Evolutionary conservation across 108 stramenopile species (phyloP).

Genomic region (Epithemia pelagica): DNA sequence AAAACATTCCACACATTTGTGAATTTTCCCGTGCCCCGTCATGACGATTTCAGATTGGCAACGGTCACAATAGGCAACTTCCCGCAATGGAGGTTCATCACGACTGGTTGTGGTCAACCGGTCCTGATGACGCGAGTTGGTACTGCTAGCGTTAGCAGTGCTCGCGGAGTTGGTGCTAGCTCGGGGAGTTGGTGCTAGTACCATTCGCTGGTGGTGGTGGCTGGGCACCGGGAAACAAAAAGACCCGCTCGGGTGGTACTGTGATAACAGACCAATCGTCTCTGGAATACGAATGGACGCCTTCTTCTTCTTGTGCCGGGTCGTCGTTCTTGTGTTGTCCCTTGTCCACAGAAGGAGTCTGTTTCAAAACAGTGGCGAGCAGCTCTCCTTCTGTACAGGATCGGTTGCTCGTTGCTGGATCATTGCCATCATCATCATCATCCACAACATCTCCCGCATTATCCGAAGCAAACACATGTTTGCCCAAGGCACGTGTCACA

Average conservation of each 20-base stretch:
- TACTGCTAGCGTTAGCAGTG: background rate
- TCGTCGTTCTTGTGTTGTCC: no score
- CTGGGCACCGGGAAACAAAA: conserved; percentile 72
- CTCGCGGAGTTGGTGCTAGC: no score
- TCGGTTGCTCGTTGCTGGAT: background rate
- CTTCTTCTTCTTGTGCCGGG: background rate
- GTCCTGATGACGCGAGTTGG: no score
- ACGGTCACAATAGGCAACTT: conserved; percentile 72
- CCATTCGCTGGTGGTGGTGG: no score
- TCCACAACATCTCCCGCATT: background rate
- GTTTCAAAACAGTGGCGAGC: conserved; percentile 10
- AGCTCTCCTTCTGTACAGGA: conserved; percentile 14
- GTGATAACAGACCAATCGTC: conserved; percentile 21
- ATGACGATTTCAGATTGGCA: conserved; percentile 40
- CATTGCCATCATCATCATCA: background rate
- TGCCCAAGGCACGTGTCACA: conserved; percentile 50
- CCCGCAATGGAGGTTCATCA: conserved; percentile 33
- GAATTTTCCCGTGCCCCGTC: conserved; percentile 26
- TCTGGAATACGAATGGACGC: background rate
- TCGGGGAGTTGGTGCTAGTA: no score
- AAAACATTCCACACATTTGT: conserved; percentile 68
- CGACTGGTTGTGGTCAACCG: no score
- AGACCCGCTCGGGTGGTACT: conserved; percentile 55
- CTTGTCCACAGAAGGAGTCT: no score
- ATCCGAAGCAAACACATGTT: conserved; percentile 19